phyloP scores from a whole-genome alignment of 2,329 filamentous ascomycete genomes.

The Xylaria sp. region DNA sequence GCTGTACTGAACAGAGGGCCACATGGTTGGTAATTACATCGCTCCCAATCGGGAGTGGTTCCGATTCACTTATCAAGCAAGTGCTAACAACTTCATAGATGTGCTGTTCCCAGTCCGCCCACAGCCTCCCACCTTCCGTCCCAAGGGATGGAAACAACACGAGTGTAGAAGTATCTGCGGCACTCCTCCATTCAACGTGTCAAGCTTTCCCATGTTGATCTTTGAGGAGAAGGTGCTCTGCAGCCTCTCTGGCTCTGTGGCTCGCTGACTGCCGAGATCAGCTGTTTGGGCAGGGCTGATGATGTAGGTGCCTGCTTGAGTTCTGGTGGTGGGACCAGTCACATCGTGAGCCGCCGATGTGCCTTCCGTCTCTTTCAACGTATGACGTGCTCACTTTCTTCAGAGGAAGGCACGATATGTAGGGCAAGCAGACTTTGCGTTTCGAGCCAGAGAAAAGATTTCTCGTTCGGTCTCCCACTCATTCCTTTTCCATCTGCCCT shows the following conservation, averaged over 20 bases:
- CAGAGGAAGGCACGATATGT: constrained; percentile 25
- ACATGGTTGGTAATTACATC: background rate
- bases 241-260: background rate
- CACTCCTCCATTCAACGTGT: background rate
- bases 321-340: background rate
- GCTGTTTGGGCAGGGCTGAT: background rate
- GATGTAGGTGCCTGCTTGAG: constrained; percentile 6
- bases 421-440: constrained; percentile 20
- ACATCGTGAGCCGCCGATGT: background rate
- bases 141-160: constrained; percentile 7
- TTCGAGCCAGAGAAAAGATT: constrained; percentile 9
- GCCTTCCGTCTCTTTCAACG: constrained; percentile 24
- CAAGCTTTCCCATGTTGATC: background rate
- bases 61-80: background rate
- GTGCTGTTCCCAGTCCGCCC: background rate
- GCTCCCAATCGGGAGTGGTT: background rate
- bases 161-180: background rate
- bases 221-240: constrained; percentile 8
- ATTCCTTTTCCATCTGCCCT: constrained; percentile 23
- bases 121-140: background rate
- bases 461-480: constrained; percentile 26
- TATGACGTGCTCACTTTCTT: constrained; percentile 8
- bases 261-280: background rate
- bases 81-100: background rate
- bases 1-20: background rate